These are phyloP conservation scores for Punctularia strigosozonata DNA, from an alignment of 768 basidiomycete genomes.

Conservation along the genomic window DNA sequence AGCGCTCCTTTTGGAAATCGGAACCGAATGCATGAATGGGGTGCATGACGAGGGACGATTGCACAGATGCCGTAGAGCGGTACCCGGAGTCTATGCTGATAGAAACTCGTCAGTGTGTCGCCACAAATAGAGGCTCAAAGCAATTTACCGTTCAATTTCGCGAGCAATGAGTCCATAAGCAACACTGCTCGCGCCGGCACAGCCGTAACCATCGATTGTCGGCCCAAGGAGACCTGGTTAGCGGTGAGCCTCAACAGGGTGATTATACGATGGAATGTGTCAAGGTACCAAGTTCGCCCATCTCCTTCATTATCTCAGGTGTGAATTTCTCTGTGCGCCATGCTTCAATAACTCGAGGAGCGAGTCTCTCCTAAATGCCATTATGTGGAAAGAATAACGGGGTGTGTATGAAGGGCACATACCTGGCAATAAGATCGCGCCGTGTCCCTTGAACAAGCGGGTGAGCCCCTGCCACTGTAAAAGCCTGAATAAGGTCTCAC, in stretches of 20 bases:
- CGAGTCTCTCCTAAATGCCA: constrained; percentile 53
- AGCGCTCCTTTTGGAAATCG: constrained; percentile 84
- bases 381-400: background rate
- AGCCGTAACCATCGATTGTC: constrained; percentile 88
- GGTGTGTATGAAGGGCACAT: constrained; percentile 12
- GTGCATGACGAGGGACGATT: constrained; percentile 95
- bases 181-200: constrained; percentile 84
- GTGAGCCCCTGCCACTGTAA: background rate
- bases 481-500: constrained; percentile 25
- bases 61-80: constrained; percentile 89
- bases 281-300: background rate
- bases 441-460: constrained; percentile 44
- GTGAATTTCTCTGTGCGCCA: constrained; percentile 79
- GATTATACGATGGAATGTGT: constrained; percentile 25
- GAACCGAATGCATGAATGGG: constrained; percentile 84
- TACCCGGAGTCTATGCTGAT: constrained; percentile 90
- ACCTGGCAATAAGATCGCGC: constrained; percentile 74
- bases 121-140: background rate
- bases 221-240: constrained; percentile 83
- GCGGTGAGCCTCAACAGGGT: constrained; percentile 67
- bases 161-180: constrained; percentile 91
- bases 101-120: background rate
- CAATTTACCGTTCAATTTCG: constrained; percentile 75
- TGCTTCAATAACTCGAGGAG: constrained; percentile 80
- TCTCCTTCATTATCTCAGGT: background rate